These are phyloP conservation scores for Colletotrichum lindemuthianum DNA, from an alignment of 2,329 filamentous ascomycete species.

Conservation along the genomic window DNA sequence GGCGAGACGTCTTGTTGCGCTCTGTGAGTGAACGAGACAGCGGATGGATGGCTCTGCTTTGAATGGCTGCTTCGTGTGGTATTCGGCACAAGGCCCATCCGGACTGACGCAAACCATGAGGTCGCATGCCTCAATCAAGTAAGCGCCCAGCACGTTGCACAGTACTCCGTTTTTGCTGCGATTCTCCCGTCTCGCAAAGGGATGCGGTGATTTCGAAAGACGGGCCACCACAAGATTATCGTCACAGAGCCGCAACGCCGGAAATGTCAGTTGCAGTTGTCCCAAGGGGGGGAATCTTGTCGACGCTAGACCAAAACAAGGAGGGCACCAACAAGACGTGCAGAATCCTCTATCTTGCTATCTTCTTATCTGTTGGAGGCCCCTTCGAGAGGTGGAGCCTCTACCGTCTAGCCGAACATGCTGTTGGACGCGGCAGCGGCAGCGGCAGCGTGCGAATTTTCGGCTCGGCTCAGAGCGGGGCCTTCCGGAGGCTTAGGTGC, in stretches of 20 bases:
- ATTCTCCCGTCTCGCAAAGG: conserved; percentile 2
- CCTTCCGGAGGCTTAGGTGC: conserved; percentile 1
- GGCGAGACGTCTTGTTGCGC: too few species aligned
- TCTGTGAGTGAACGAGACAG: conserved; percentile 2
- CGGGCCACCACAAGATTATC: not conserved
- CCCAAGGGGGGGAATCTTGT: not conserved
- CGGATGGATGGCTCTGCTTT: conserved; percentile 17
- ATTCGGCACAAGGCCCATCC: conserved; percentile 22
- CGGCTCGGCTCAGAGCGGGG: too few species aligned
- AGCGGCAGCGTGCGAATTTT: not conserved
- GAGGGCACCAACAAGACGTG: conserved; percentile 24
- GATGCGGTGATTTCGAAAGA: conserved; percentile 14
- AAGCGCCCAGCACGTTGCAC: conserved; percentile 20
- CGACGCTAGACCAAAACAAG: conserved; percentile 26
- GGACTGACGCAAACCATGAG: conserved; percentile 28
- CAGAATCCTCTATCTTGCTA: conserved; percentile 23
- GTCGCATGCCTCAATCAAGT: conserved; percentile 27
- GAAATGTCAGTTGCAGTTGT: conserved; percentile 18
- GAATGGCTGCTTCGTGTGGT: conserved; percentile 23
- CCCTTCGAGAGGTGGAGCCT: too few species aligned
- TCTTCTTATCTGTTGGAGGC: conserved; percentile 8
- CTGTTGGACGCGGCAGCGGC: not conserved
- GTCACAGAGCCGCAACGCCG: conserved; percentile 15
- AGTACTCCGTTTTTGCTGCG: conserved; percentile 35
- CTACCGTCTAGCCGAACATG: too few species aligned